phyloP scores from a whole-genome alignment of 352 stramenopile genomes.

The Pythium scleroteichum region DNA sequence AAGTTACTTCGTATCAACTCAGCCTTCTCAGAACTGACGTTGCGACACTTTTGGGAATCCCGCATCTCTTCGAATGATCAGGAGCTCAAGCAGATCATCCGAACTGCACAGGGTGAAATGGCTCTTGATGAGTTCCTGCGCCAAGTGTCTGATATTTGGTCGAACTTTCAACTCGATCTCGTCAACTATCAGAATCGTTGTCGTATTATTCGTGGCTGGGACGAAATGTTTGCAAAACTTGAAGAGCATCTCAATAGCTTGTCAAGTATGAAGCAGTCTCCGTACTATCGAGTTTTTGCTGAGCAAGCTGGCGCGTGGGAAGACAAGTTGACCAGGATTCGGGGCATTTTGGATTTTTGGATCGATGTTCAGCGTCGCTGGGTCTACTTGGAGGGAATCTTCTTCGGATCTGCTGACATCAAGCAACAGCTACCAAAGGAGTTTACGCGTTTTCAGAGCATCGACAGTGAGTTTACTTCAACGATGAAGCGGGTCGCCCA shows the following conservation, averaged over 20 bases:
- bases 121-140: constrained; percentile 98
- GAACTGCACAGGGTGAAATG: constrained; percentile 99
- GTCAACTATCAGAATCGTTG: constrained; percentile 95
- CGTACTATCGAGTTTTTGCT: constrained; percentile 99
- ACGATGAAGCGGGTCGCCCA: constrained; percentile 97
- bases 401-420: constrained; percentile 98
- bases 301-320: constrained; percentile 98
- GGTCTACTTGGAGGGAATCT: constrained; percentile 99
- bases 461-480: constrained; percentile 98
- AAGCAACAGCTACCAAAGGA: constrained; percentile 99
- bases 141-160: constrained; percentile 93
- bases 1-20: constrained; percentile 92
- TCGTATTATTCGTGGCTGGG: constrained; percentile 98
- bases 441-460: constrained; percentile 97
- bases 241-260: constrained; percentile 99
- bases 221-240: constrained; percentile 99
- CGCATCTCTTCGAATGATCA: constrained; percentile 92
- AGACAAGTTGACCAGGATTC: constrained; percentile 96
- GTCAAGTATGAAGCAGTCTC: constrained; percentile 98
- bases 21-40: constrained; percentile 94
- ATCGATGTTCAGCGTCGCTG: constrained; percentile 99
- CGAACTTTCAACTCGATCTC: constrained; percentile 88
- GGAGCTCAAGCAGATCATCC: constrained; percentile 96
- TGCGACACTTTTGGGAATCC: constrained; percentile 98
- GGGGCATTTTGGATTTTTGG: constrained; percentile 98